Base-by-base conservation (phyloP, 2,329 filamentous ascomycete species). In the Dryadomyces quercivorus region DNA sequence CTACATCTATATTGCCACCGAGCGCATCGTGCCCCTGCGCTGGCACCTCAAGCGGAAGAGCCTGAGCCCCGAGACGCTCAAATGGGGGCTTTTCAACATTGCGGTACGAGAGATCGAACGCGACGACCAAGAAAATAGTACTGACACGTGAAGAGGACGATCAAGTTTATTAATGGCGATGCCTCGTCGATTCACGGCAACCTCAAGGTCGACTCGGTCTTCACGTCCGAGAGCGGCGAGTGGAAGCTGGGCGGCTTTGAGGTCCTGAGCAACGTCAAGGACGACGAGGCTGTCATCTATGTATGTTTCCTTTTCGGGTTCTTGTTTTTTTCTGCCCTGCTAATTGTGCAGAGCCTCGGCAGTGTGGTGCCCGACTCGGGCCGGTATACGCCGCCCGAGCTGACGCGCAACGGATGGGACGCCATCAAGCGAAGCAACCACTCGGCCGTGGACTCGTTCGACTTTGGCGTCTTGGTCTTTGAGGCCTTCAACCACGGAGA, bases 171-270 rank as follows among this genome's bases (percentile, higher is more conserved):
- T 67, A 98, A 98, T 64, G 84, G 87, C 50, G 93, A 98, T 61
- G 93, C 91, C 3, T 78, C 85, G 2, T 96, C 91, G 0, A 86
- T 98, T 52, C 93, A 98, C 63, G 93, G 91, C 50, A 88, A 82
- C 63, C 74, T 98, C 52, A 84, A 88, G 58, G 86, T 88, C 20
- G 86, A 87, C 0, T 95, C 92, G 0, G 77, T 98, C 59, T 98
- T 91, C 69, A 93, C 88, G 4, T 90, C 89, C 57, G 92, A 97
- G 66, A 96, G 93, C 64, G 93, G 93, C 56, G 93, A 98, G 70
- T 98, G 93, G 93, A 97, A 94, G 65, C 73, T 98, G 2, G 91
- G 86, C 20, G 93, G 93, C 0, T 95, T 98, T 61, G 93, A 98
- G 61, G 80, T 95, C 5, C 69, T 97, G 56, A 97, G 91, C 70